Base-by-base conservation (phyloP, 352 stramenopile species). In the Globisporangium radiosum region DNA sequence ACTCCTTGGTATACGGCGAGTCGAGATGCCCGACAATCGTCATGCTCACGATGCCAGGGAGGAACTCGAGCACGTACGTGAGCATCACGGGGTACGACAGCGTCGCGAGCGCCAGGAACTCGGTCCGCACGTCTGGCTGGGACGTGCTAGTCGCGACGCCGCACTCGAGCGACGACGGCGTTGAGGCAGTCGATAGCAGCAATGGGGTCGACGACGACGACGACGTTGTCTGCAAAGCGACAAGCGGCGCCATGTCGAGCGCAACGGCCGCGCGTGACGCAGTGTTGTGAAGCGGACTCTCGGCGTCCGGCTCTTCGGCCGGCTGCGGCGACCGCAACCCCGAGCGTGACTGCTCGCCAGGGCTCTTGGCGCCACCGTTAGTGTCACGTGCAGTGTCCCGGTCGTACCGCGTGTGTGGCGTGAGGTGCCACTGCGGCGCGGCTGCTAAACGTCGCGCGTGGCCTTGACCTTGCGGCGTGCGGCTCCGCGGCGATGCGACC, bases 51-150 rank as follows among this genome's bases (percentile, higher is more conserved):
- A 90, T 61, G 6, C 72, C 74, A 0, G 83, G 83, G 6, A 90
- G 71, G 57, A 87, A 88, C 59, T 93, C 83, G 48, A 92, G 68
- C 49, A 88, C 69, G 45, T 87, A 88, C 19, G 78, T 88, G 59
- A 89, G 72, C 54, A 84, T 79, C n/a, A 90, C 70, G 1, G 78
- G 81, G 40, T 78, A 79, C 17, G 81, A 79, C 19, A 90, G 49
- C 47, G 59, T 59, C 9, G 70, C 62, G 0, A 85, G 63, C 40
- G 78, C 73, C 7, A 58, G 64, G 14, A 78, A 65, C 60, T 82
- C 77, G n/a, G 70, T 55, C 11, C 57, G 54, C 36, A 59, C 51
- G 54, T 73, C 51, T 7, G 69, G 56, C 14, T 44, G 40, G 40
- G 7, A 8, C 7, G 40, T 44, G 40, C 40, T 33, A 33, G 25